These are phyloP conservation scores for Rhizopogon rudus DNA, from an alignment of 768 basidiomycete species.

Conservation along the genomic window DNA sequence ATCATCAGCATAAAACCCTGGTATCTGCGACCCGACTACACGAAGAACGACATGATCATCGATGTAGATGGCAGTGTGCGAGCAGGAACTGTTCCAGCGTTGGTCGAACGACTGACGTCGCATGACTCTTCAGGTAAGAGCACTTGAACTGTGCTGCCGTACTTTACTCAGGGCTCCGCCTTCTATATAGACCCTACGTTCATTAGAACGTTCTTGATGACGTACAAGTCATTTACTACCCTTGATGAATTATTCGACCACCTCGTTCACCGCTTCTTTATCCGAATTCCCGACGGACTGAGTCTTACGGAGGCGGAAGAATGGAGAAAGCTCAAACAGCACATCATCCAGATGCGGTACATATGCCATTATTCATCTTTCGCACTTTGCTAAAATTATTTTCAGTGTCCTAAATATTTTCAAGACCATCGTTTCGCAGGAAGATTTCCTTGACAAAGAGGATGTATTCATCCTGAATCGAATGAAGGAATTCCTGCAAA, in stretches of 20 bases:
- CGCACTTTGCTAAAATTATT: constrained; percentile 1
- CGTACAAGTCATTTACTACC: constrained; percentile 91
- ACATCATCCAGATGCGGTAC: constrained; percentile 82
- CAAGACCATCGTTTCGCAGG: constrained; percentile 83
- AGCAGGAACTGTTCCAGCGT: constrained; percentile 80
- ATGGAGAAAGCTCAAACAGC: constrained; percentile 85
- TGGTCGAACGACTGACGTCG: constrained; percentile 87
- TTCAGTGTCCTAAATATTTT: constrained; percentile 80
- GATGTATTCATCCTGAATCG: constrained; percentile 76
- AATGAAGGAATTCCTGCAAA: constrained; percentile 75
- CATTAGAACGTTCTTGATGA: constrained; percentile 89
- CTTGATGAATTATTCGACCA: constrained; percentile 78
- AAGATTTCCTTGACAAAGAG: constrained; percentile 80
- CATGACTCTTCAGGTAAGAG: constrained; percentile 81
- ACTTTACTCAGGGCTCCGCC: not conserved
- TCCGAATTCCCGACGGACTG: constrained; percentile 68
- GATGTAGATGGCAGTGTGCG: constrained; percentile 81
- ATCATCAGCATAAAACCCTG: constrained; percentile 57
- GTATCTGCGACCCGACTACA: constrained; percentile 83
- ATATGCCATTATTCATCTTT: constrained; percentile 17
- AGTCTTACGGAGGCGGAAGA: constrained; percentile 57
- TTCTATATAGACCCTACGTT: constrained; percentile 60
- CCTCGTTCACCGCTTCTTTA: constrained; percentile 75
- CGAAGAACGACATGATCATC: constrained; percentile 75
- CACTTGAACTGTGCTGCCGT: not conserved